Evolutionary conservation across 2,329 filamentous ascomycete species (phyloP), one percentile per base, ranked within the genome.

Genomic region (Didymosphaeria variabile): DNA sequence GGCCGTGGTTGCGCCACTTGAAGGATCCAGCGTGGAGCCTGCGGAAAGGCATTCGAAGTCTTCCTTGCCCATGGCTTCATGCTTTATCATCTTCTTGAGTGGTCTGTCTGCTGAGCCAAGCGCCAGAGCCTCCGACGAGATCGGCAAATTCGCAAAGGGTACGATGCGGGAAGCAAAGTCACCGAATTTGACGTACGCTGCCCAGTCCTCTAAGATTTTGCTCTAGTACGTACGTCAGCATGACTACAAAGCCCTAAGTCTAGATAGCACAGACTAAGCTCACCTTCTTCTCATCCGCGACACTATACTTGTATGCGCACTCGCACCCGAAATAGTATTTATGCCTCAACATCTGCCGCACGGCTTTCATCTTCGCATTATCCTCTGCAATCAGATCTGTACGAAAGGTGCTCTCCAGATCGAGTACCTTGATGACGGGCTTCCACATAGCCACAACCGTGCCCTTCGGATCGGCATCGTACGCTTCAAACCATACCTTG

Each of bases 291-390:
- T 50, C 13, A 1, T 12, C 26, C 26, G 36, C n/a, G 12, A 54
- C 15, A 19, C 50, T 52, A 36, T 58, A 21, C 44, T 40, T 31
- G 19, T 45, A 61, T 12, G 55, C 52, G n/a, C 31, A 51, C n/a
- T 57, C 44, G 36, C 59, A 61, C 3, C 50, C 59, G 19, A 55
- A 61, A 10, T 19, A 38, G 17, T 61, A 61, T 51, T 61, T 61
- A 8, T 52, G 57, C 13, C 59, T 51, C 17, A 61, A 23, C 55
- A 61, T 58, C 1, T 21, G 29, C 12, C 46, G 55, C 10, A 58
- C 17, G 12, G 59, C 59, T 13, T 7, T 32, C 59, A 58, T 58
- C 38, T 46, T 61, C 7, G 7, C 46, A 34, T 58, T 32, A 13
- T 55, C 44, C 3, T 58, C 51, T 10, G 44, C 13, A 15, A 9